Conservation (phyloP, 306 rosid species). For the Cajanus cajan region DNA sequence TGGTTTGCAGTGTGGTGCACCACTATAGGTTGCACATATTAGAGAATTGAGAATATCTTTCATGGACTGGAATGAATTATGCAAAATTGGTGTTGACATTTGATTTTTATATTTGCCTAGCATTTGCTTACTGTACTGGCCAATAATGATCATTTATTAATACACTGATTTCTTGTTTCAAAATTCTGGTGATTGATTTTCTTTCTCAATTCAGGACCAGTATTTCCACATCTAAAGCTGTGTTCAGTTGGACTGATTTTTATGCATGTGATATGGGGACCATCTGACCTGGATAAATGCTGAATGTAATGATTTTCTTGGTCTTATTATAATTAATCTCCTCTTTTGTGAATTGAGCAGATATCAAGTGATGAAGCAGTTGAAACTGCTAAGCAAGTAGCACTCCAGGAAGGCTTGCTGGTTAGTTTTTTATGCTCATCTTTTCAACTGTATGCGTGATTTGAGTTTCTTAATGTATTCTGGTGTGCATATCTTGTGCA, state of each 20-base stretch:
- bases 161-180: conserved; percentile 6
- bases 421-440: conserved; percentile 47
- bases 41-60: conserved; percentile 4
- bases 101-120: background rate
- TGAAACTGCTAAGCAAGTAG: conserved; percentile 90
- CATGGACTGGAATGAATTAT: background rate
- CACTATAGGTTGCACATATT: background rate
- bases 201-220: background rate
- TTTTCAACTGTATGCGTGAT: conserved; percentile 11
- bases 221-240: conserved; percentile 5
- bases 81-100: conserved; percentile 4
- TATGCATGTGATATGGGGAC: background rate
- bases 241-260: background rate
- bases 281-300: background rate
- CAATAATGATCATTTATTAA: conserved; percentile 11
- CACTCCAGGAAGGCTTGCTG: conserved; percentile 98
- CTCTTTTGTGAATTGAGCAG: conserved; percentile 51
- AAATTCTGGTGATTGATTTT: background rate
- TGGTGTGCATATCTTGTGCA: conserved; percentile 1
- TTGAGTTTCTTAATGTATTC: conserved; percentile 7
- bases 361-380: conserved; percentile 87
- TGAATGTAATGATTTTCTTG: conserved; percentile 8
- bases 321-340: conserved; percentile 20
- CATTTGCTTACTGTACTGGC: conserved; percentile 1
- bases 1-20: background rate